These are phyloP conservation scores for Phlebopus sp. DNA, from an alignment of 1,284 basidiomycete genomes.

Conservation along the genomic window DNA sequence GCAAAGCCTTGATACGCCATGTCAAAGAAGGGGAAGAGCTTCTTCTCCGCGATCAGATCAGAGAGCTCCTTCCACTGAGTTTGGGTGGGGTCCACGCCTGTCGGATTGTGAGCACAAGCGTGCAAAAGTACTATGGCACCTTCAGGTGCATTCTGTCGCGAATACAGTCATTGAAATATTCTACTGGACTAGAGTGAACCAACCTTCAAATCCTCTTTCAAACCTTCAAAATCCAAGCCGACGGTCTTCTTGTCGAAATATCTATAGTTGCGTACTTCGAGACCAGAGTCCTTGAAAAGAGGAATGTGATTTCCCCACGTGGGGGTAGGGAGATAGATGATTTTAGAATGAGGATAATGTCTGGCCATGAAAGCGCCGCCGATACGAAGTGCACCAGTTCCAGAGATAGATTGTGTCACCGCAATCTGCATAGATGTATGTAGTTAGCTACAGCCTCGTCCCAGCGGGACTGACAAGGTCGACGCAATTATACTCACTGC, in stretches of 20 bases:
- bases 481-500: slow-evolving; percentile 52
- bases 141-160: slow-evolving; percentile 65
- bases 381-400: slow-evolving; percentile 96
- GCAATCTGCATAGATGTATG: slow-evolving; percentile 58
- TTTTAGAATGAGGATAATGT: slow-evolving; percentile 86
- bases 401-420: slow-evolving; percentile 95
- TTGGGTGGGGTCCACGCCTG: slow-evolving; percentile 92
- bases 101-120: slow-evolving; percentile 97
- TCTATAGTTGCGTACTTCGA: slow-evolving; percentile 90
- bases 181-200: slow-evolving; percentile 18
- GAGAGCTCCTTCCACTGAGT: slow-evolving; percentile 94
- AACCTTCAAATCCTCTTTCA: slow-evolving; percentile 85
- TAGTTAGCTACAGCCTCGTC: not conserved
- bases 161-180: slow-evolving; percentile 1
- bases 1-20: slow-evolving; percentile 99
- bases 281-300: slow-evolving; percentile 85
- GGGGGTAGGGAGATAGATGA: slow-evolving; percentile 91
- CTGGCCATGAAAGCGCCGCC: slow-evolving; percentile 91
- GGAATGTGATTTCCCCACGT: slow-evolving; percentile 98
- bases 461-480: not conserved
- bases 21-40: slow-evolving; percentile 91
- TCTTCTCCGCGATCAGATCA: slow-evolving; percentile 83
- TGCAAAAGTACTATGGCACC: slow-evolving; percentile 83
- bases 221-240: slow-evolving; percentile 89
- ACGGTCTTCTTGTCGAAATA: slow-evolving; percentile 97